Base-by-base conservation (phyloP, 805 yeast species). In the Yarrowia yakushimensis region DNA sequence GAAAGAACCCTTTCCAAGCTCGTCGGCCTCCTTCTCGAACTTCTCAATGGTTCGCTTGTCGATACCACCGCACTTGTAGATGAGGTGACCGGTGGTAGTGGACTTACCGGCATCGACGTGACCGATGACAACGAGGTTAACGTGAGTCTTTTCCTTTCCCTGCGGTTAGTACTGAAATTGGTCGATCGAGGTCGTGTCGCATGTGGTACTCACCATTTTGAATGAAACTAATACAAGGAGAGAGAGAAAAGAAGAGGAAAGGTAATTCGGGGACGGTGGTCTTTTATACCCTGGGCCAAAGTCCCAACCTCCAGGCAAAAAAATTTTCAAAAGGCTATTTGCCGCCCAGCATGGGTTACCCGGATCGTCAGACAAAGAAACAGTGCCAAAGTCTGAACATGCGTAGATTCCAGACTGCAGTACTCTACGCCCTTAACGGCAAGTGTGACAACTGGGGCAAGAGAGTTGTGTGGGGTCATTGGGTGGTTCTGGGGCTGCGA, bases 71-170 rank as follows among this genome's bases (percentile, higher is more conserved):
- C 97, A 92, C 93, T 91, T 91, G 96, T 79, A 92, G 79, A 92
- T 91, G 83, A 92, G 88, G 87, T 92, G 97, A 82, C 97, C 97
- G 80, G 98, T 92, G 82, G 97, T 93, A 78, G 98, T 92, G 70
- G 97, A 93, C 85, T 89, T 88, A 83, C 93, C 93, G 76, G 97
- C 92, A 84, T 93, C 98, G 97, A 94, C 98, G 96, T 93, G 98
- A 83, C 98, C 99, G 82, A 93, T 93, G 79, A 94, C 98, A 82
- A 94, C 99, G 84, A 93, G 96, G 97, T 93, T 93, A 85, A 93
- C 89, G 89, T 93, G 98, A 82, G 84, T 77, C 88, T 93, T 92
- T 77, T 86, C 97, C 82, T 90, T 90, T 86, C 97, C 97, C 96
- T 75, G 63, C 60, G 42, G 61, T 55, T 39, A 39, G 61, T 55